Conservation (phyloP, 306 rosid species). For the Potentilla sterilis region DNA sequence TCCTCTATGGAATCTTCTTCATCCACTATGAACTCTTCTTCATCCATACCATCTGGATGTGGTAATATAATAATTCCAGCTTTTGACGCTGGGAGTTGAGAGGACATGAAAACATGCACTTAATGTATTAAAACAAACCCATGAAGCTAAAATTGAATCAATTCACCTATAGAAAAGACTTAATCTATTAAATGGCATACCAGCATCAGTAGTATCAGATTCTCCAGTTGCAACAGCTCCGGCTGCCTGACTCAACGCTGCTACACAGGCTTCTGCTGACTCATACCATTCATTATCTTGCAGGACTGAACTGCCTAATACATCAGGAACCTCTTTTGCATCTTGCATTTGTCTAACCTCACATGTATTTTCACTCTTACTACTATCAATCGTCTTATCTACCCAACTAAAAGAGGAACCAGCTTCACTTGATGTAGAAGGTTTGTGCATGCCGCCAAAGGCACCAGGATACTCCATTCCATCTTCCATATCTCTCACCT, state of each 20-base stretch:
- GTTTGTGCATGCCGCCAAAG: constrained; percentile 20
- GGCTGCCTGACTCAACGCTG: constrained; percentile 70
- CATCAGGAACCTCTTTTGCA: constrained; percentile 18
- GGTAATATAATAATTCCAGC: constrained; percentile 82
- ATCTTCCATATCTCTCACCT: constrained; percentile 44
- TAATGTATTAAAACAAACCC: constrained; percentile 4
- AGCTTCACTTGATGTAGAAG: constrained; percentile 39
- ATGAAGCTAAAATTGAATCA: constrained; percentile 16
- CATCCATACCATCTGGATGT: constrained; percentile 33
- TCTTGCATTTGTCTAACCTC: constrained; percentile 33
- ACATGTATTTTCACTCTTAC: constrained; percentile 2
- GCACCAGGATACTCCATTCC: constrained; percentile 20
- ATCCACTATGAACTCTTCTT: constrained; percentile 17
- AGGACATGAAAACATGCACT: constrained; percentile 16
- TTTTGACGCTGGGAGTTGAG: constrained; percentile 56
- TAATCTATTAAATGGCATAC: constrained; percentile 45
- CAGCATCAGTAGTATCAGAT: constrained; percentile 52
- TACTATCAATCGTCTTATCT: constrained; percentile 39
- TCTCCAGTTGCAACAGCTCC: constrained; percentile 64
- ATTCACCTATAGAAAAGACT: constrained; percentile 12
- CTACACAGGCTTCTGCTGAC: constrained; percentile 87
- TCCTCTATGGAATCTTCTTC: constrained; percentile 24
- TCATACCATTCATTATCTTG: constrained; percentile 44
- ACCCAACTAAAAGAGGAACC: constrained; percentile 58
- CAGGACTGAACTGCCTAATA: not conserved